A percentile compares a stretch with the other conserved stretches of the same genome.
These are phyloP conservation scores for Porpolomopsis calyptriformis DNA, from an alignment of 768 basidiomycete species.

Conservation along the genomic window DNA sequence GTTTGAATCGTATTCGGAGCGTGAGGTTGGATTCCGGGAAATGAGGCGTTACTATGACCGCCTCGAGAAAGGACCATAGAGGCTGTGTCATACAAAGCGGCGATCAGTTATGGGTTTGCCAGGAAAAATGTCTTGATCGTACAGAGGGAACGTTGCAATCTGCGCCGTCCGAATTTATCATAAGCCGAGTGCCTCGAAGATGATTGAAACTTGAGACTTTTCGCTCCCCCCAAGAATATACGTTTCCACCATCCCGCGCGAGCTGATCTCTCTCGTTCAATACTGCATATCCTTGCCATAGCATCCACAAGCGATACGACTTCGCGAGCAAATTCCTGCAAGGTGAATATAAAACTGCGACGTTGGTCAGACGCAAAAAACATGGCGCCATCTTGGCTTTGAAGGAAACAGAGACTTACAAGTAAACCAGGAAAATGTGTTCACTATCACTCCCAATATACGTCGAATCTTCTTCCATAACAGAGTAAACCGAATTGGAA, in stretches of 20 bases:
- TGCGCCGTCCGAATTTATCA: conserved; percentile 1
- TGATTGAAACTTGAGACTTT: conserved; percentile 1
- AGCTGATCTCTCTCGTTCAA: conserved; percentile 40
- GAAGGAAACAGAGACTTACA: conserved; percentile 41
- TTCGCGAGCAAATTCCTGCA: conserved; percentile 90
- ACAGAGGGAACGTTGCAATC: conserved; percentile 32
- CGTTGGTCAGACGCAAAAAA: background rate
- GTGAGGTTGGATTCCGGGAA: conserved; percentile 75
- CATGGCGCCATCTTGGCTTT: conserved; percentile 2
- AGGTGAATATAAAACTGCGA: conserved; percentile 83
- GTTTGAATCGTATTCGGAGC: conserved; percentile 73
- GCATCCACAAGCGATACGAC: conserved; percentile 73
- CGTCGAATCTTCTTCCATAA: conserved; percentile 23
- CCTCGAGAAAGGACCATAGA: conserved; percentile 42
- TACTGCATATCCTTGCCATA: conserved; percentile 66
- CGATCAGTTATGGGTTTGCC: background rate
- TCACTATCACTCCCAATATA: conserved; percentile 55
- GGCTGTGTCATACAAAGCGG: conserved; percentile 22
- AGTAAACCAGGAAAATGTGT: conserved; percentile 81
- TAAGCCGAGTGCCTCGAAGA: background rate
- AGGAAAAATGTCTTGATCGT: conserved; percentile 10
- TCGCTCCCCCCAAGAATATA: conserved; percentile 17
- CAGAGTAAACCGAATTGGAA: conserved; percentile 9
- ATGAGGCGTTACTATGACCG: conserved; percentile 46
- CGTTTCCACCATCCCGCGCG: conserved; percentile 31